Evolutionary conservation across 1,284 basidiomycete species (phyloP).

Genomic region (Salmacisia buchloeana): DNA sequence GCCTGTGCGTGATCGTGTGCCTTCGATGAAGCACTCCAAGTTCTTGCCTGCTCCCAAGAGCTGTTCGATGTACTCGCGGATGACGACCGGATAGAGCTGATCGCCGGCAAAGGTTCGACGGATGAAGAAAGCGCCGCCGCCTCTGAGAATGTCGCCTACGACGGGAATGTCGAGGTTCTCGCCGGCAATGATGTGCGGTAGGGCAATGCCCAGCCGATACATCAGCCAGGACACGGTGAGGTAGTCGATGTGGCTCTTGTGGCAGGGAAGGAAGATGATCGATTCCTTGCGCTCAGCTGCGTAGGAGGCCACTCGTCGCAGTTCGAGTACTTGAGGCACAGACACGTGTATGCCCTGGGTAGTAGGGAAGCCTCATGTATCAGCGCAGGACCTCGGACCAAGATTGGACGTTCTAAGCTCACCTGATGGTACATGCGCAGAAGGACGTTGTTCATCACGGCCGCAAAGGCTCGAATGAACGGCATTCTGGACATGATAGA

Average conservation of each 20-base stretch:
- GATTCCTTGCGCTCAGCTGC: conserved; percentile 48
- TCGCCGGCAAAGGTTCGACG: conserved; percentile 50
- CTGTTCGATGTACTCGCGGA: conserved; percentile 51
- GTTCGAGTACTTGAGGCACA: conserved; percentile 40
- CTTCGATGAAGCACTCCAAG: conserved; percentile 51
- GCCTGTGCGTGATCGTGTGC: conserved; percentile 51
- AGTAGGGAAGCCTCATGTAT: neutral
- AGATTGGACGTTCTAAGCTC: neutral
- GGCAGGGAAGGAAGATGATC: conserved; percentile 51
- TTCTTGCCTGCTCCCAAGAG: conserved; percentile 48
- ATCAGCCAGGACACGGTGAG: conserved; percentile 42
- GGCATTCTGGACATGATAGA: conserved; percentile 12
- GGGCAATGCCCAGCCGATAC: conserved; percentile 48
- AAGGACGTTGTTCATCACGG: conserved; percentile 49
- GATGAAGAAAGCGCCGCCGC: conserved; percentile 52
- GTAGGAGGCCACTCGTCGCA: conserved; percentile 40
- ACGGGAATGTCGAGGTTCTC: conserved; percentile 47
- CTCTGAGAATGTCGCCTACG: conserved; percentile 46
- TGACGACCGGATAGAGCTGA: conserved; percentile 49
- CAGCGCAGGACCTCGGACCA: neutral
- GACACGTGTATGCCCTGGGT: conserved; percentile 38
- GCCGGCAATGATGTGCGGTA: conserved; percentile 52
- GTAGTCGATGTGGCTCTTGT: conserved; percentile 51
- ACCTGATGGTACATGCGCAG: conserved; percentile 48
- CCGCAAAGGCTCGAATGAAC: conserved; percentile 35